Base-by-base conservation (phyloP, 768 basidiomycete species). In the Trametes coccinea region DNA sequence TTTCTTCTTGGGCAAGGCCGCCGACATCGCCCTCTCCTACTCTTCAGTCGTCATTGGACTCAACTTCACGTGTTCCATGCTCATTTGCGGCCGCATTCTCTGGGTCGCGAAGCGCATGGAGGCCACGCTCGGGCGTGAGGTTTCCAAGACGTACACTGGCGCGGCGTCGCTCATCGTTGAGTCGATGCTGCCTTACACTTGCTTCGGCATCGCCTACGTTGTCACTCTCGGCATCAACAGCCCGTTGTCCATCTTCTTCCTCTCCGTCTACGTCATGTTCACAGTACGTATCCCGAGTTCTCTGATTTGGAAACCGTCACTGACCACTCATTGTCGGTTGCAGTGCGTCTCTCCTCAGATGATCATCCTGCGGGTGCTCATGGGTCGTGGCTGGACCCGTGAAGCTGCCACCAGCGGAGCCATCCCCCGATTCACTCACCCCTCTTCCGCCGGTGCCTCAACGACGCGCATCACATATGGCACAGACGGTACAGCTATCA, bases 191-290 rank as follows among this genome's bases (percentile, higher is more conserved):
- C 72, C 73, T 5, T 78, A 75, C 64, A 76, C 72, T 52, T 14
- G 73, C 5, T 64, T 73, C 50, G 76, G 75, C 0, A 69, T 77
- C 55, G 73, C 73, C 66, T 76, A 73, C 60, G 67, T 76, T 40
- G 70, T 76, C 43, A 69, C 75, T 0, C 75, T 74, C 60, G 75
- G 72, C 2, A 43, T 68, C 10, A 69, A 69, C 34, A 73, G 72
- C 51, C 67, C 66, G 7, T 71, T 70, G 8, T 69, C 73, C 2
- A 74, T 74, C 34, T 67, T 73, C 5, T 75, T 80, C 58, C 73
- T 75, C n/a, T 74, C 76, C 45, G 67, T 78, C 27, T 77, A 76
- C 71, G 73, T 72, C n/a, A 76, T 77, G 63, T 69, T 78, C 48
- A 71, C 73, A 14, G 76, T 77, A 60, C 56, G 75, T 73, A n/a